Percentiles rank a stretch among this genome's conserved stretches.
phyloP scores from a whole-genome alignment of 306 rosid genomes.

The Oxytropis ochrocephala region DNA sequence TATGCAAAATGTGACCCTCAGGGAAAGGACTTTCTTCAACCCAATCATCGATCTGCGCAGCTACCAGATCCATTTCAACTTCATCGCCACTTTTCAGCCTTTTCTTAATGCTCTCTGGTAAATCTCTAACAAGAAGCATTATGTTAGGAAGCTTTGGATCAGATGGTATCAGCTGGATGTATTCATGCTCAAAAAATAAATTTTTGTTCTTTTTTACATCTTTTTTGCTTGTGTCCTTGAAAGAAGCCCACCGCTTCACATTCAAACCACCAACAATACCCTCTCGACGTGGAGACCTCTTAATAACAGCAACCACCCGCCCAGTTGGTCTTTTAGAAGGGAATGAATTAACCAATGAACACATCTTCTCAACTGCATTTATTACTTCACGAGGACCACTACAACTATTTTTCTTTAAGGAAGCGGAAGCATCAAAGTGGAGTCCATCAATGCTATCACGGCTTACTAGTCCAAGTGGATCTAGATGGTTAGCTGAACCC shows the following conservation, averaged over 20 bases:
- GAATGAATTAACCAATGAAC: conserved; percentile 48
- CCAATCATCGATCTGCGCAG: conserved; percentile 71
- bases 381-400: conserved; percentile 31
- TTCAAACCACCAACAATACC: conserved; percentile 63
- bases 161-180: conserved; percentile 55
- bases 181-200: conserved; percentile 32
- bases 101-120: conserved; percentile 51
- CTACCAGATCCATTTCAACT: conserved; percentile 63
- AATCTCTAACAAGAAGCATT: conserved; percentile 43
- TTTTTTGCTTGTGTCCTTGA: conserved; percentile 32
- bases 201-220: conserved; percentile 38
- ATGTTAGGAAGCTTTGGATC: conserved; percentile 65
- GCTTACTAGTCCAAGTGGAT: conserved; percentile 22
- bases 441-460: conserved; percentile 25
- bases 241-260: conserved; percentile 39
- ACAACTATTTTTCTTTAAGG: conserved; percentile 30
- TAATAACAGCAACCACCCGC: conserved; percentile 61
- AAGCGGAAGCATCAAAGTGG: conserved; percentile 17
- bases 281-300: conserved; percentile 59
- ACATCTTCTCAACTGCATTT: conserved; percentile 42
- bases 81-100: conserved; percentile 55
- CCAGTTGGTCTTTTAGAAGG: conserved; percentile 89
- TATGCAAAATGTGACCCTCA: conserved; percentile 45
- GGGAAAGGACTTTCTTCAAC: conserved; percentile 56
- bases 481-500: conserved; percentile 26